Conservation (phyloP, 768 basidiomycete genomes). For the Floccularia luteovirens region DNA sequence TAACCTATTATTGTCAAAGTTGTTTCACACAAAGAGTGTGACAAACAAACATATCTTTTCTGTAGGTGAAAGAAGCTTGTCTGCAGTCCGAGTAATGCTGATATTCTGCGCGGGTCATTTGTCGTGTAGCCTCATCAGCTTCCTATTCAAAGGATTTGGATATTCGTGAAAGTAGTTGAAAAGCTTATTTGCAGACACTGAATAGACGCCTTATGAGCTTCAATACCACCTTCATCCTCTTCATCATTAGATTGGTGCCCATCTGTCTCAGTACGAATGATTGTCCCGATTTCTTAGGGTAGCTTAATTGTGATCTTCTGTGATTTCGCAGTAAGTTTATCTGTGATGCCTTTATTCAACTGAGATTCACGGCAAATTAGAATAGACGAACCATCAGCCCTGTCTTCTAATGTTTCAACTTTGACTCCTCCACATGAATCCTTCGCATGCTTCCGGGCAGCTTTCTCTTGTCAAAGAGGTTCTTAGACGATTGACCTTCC, state of each 20-base stretch:
- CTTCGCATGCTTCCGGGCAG: slow-evolving; percentile 92
- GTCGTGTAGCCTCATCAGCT: slow-evolving; percentile 89
- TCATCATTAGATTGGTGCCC: slow-evolving; percentile 62
- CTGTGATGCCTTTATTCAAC: slow-evolving; percentile 24
- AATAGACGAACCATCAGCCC: slow-evolving; percentile 57
- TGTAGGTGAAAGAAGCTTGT: slow-evolving; percentile 94
- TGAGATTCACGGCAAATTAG: neutral
- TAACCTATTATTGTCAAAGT: too few relatives aligned
- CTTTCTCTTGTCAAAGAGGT: slow-evolving; percentile 97
- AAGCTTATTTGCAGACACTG: slow-evolving; percentile 64
- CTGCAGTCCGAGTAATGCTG: slow-evolving; percentile 96
- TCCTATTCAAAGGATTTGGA: slow-evolving; percentile 38
- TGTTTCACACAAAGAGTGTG: too few relatives aligned
- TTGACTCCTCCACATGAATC: slow-evolving; percentile 82
- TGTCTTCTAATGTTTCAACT: slow-evolving; percentile 78
- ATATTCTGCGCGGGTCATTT: slow-evolving; percentile 97
- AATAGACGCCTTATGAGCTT: slow-evolving; percentile 92
- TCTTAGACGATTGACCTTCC: slow-evolving; percentile 86
- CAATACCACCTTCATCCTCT: slow-evolving; percentile 85
- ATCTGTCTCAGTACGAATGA: neutral
- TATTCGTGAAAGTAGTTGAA: too few relatives aligned
- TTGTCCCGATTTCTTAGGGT: too few relatives aligned
- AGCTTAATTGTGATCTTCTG: slow-evolving; percentile 44
- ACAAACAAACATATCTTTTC: too few relatives aligned
- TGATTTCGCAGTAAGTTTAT: slow-evolving; percentile 66